Conservation (phyloP, 2,329 filamentous ascomycete species). For the Alternaria sp. region DNA sequence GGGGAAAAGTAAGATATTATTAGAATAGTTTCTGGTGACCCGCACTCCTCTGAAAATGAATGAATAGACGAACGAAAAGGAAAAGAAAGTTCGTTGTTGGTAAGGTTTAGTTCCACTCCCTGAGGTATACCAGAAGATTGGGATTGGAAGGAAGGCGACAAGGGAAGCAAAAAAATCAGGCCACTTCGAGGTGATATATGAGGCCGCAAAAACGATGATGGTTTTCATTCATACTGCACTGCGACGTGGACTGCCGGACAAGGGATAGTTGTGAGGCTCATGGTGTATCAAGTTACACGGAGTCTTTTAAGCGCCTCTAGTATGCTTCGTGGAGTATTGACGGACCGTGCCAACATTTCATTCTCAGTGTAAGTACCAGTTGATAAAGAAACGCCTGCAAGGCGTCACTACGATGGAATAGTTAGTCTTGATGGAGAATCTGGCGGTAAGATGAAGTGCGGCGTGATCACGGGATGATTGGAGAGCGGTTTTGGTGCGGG, state of each 20-base stretch:
- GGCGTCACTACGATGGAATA: constrained; percentile 10
- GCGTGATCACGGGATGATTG: constrained; percentile 8
- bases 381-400: not conserved
- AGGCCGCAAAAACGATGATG: constrained; percentile 30
- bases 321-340: constrained; percentile 9
- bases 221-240: constrained; percentile 39
- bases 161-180: constrained; percentile 41
- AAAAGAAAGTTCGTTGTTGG: constrained; percentile 12
- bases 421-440: constrained; percentile 10
- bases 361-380: constrained; percentile 24
- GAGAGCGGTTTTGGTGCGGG: constrained; percentile 17
- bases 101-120: constrained; percentile 24
- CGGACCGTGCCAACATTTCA: constrained; percentile 6
- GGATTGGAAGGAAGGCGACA: constrained; percentile 30
- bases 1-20: constrained; percentile 23
- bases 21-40: constrained; percentile 35
- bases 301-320: constrained; percentile 36
- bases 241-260: constrained; percentile 43
- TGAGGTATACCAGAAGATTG: constrained; percentile 33
- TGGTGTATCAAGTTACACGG: constrained; percentile 37
- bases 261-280: constrained; percentile 36
- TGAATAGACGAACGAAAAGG: constrained; percentile 28
- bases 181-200: constrained; percentile 45
- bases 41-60: constrained; percentile 39
- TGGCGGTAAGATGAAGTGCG: constrained; percentile 15